phyloP scores from a whole-genome alignment of 345 rosid species.

The Boechera retrofracta region DNA sequence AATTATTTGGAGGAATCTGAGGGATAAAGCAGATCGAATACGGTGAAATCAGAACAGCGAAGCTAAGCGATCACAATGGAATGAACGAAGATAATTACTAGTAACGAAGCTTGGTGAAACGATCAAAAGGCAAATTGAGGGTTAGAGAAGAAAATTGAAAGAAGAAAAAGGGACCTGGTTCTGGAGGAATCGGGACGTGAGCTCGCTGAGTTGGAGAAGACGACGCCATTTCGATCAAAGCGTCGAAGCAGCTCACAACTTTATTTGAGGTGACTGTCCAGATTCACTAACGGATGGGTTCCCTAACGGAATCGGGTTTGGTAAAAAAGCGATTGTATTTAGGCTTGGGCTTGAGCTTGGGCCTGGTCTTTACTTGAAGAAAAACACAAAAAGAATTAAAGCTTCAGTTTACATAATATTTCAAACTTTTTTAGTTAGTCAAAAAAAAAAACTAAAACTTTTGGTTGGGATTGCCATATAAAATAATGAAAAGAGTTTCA shows the following conservation, averaged over 20 bases:
- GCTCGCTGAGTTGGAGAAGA: constrained; percentile 60
- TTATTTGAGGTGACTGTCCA: constrained; percentile 11
- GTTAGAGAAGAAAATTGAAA: neutral
- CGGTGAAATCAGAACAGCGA: neutral
- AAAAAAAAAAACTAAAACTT: too few species aligned
- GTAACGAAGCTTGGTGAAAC: constrained; percentile 12
- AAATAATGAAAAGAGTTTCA: too few species aligned
- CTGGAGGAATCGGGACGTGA: constrained; percentile 59
- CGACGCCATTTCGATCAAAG: constrained; percentile 60
- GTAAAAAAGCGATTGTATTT: neutral
- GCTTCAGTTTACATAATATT: too few species aligned
- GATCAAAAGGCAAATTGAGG: neutral
- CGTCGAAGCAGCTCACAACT: constrained; percentile 29
- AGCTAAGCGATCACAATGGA: neutral
- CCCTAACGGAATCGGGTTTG: constrained; percentile 17
- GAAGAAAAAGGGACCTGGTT: constrained; percentile 44
- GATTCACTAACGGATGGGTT: constrained; percentile 21
- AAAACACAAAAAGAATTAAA: too few species aligned
- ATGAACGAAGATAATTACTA: neutral
- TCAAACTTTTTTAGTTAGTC: too few species aligned
- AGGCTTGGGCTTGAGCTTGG: constrained; percentile 13
- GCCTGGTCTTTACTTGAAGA: too few species aligned
- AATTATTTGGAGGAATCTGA: neutral
- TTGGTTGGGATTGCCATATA: too few species aligned
- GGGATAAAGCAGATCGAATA: neutral